Evolutionary conservation across 768 basidiomycete species (phyloP).

Genomic region (Calocybe indica): DNA sequence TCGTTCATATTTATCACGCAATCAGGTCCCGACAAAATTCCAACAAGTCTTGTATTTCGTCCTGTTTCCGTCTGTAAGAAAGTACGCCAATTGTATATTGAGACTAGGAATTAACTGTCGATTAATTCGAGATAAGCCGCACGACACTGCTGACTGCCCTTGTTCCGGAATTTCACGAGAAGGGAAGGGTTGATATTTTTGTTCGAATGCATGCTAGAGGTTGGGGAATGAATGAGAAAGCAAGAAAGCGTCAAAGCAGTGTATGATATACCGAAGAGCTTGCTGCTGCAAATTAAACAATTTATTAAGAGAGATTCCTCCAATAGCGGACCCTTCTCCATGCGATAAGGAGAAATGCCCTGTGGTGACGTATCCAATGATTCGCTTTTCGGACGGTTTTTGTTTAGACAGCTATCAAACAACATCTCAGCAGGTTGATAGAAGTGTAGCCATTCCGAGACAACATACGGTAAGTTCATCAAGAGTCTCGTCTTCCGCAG

Average conservation of each 20-base stretch:
- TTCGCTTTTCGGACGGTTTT: conserved; percentile 31
- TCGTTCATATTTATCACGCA: conserved; percentile 1
- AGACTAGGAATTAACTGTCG: conserved; percentile 7
- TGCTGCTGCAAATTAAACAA: conserved; percentile 51
- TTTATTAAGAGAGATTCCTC: conserved; percentile 54
- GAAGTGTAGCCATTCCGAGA: background rate
- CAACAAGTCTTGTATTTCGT: conserved; percentile 3
- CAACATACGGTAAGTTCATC: conserved; percentile 15
- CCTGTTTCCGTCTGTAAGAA: conserved; percentile 4
- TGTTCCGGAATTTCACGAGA: conserved; percentile 62
- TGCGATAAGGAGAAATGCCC: conserved; percentile 78
- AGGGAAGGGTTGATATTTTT: conserved; percentile 16
- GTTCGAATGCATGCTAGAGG: conserved; percentile 10
- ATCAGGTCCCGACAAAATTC: background rate
- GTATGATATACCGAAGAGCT: conserved; percentile 23
- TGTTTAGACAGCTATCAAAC: conserved; percentile 37
- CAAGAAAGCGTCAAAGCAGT: background rate
- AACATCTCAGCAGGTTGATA: background rate
- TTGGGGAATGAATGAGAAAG: background rate
- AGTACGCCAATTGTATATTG: background rate
- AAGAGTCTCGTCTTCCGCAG: conserved; percentile 18
- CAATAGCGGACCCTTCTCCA: conserved; percentile 76
- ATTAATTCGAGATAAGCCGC: conserved; percentile 37
- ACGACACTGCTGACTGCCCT: conserved; percentile 48
- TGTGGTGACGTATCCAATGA: conserved; percentile 82